Base-by-base conservation (phyloP, 257 asterid species). In the Solanum piurae region DNA sequence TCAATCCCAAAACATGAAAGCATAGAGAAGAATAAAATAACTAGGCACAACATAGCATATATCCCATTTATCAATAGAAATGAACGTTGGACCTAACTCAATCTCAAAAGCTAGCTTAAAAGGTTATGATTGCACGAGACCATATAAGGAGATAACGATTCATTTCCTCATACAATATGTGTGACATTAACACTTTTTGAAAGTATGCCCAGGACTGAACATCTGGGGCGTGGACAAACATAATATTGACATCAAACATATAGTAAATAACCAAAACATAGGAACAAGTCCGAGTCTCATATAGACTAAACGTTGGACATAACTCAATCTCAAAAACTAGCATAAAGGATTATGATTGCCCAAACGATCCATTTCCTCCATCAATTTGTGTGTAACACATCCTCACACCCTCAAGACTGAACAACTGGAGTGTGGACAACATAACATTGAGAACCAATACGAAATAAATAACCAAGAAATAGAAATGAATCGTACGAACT, bases 141-240 rank as follows among this genome's bases (percentile, higher is more conserved):
- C 4, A 34, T 34, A 34, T 73, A 73, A 0, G 1, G 40, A 71
- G 77, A 71, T 14, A 71, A 71, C n/a, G 3, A 7, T 37, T 14
- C 1, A n/a, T 74, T 5, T 37, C 20, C 34, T 38, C 23, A 10
- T 1, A 33, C 13, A 76, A 40, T 6, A 16, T 77, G 20, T 75
- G 58, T n/a, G 84, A n/a, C 3, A 76, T 38, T 3, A 33, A 71
- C 12, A 16, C 42, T 71, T 71, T 4, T 7, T 33, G 4, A 6
- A 52, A 20, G 13, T 4, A 31, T 0, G 0, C 0, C 7, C 0
- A 16, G 3, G 12, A 71, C 1, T 71, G 1, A 9, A 71, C 77
- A 71, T 71, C 4, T 33, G 0, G 1, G 9, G 76, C 2, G 1
- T 71, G 40, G 38, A 27, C 36, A 68, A 68, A 66, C 9, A 64